Percentiles rank a stretch among this genome's conserved stretches.
These are phyloP conservation scores for Lathyrus tuberosus DNA, from an alignment of 306 rosid species.

Conservation along the genomic window DNA sequence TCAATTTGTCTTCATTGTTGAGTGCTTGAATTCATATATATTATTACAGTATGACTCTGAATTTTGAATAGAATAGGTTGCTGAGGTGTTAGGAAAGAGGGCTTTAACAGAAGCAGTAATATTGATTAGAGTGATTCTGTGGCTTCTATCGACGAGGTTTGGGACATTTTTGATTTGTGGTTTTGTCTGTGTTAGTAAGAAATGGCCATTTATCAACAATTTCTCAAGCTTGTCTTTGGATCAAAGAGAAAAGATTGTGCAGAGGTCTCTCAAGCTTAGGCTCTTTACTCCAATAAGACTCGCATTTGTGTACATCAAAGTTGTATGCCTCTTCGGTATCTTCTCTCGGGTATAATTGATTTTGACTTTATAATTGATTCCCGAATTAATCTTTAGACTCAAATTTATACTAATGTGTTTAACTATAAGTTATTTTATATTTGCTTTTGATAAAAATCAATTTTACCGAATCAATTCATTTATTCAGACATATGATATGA, in stretches of 20 bases:
- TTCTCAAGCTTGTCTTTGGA: constrained; percentile 49
- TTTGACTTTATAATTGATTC: no score
- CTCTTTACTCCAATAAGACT: constrained; percentile 54
- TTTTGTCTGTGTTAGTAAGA: constrained; percentile 39
- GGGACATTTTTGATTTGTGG: constrained; percentile 55
- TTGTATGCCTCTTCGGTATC: constrained; percentile 43
- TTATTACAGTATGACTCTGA: background rate
- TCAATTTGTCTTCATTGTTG: background rate
- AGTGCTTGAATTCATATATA: background rate
- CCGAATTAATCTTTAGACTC: no score
- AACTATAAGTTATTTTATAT: no score
- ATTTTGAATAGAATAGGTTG: constrained; percentile 41
- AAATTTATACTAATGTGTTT: no score
- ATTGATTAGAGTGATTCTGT: constrained; percentile 47
- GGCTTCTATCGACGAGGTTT: constrained; percentile 49
- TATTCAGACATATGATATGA: no score
- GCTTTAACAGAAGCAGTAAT: constrained; percentile 43
- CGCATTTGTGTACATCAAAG: constrained; percentile 49
- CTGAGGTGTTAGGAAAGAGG: constrained; percentile 41
- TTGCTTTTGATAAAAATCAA: no score
- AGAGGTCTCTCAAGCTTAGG: constrained; percentile 44
- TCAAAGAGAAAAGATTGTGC: constrained; percentile 52
- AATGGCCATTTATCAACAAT: constrained; percentile 49
- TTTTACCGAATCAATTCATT: no score
- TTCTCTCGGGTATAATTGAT: constrained; percentile 45